A percentile compares a stretch with the other conserved stretches of the same genome.
These are phyloP conservation scores for Alloascoidea africana DNA, from an alignment of 805 yeast species.

Conservation along the genomic window DNA sequence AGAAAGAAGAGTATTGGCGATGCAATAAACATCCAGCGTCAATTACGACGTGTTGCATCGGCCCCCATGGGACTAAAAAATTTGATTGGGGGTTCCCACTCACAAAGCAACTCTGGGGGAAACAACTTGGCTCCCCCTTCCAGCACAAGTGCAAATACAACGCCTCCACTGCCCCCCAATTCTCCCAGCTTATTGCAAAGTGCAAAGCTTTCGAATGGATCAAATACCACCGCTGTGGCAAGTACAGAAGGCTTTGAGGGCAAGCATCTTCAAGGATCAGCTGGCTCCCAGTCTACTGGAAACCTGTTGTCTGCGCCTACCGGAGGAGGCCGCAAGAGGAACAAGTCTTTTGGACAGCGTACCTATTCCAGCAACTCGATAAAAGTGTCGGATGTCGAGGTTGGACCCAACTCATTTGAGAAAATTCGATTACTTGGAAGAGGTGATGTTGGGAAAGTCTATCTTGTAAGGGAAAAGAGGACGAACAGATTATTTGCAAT, in stretches of 20 bases:
- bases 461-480: constrained; percentile 70
- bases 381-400: constrained; percentile 63
- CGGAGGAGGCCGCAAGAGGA: not conserved
- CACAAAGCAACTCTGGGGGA: not conserved
- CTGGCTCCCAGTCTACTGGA: no score
- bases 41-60: constrained; percentile 64
- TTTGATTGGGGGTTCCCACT: constrained; percentile 6
- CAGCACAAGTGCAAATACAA: no score
- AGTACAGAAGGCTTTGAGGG: no score
- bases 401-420: constrained; percentile 76
- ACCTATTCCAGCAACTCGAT: constrained; percentile 65
- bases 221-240: not conserved
- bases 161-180: not conserved
- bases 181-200: no score
- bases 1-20: constrained; percentile 2
- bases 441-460: constrained; percentile 97
- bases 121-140: no score
- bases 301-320: no score
- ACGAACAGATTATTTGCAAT: constrained; percentile 74
- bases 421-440: constrained; percentile 83
- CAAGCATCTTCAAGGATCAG: no score
- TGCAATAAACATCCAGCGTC: constrained; percentile 11
- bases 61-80: constrained; percentile 53
- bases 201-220: no score
- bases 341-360: constrained; percentile 20